Conservation (phyloP, 352 stramenopile genomes). For the Phytophthora lateralis region DNA sequence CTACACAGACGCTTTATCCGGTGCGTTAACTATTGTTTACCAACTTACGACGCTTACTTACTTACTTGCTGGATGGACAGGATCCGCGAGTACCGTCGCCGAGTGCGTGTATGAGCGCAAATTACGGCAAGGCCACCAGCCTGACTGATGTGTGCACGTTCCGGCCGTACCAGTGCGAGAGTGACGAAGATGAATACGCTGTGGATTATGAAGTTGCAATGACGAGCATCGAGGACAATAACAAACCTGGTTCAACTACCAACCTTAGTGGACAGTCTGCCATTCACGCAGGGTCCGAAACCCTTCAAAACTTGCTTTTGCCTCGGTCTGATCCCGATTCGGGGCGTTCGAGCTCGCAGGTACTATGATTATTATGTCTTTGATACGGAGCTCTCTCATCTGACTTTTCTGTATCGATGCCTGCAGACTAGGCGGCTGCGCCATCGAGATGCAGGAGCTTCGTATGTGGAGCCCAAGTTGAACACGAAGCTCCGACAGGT, state of each 20-base stretch:
- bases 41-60: constrained; percentile 3
- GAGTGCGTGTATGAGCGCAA: neutral
- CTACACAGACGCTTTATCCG: neutral
- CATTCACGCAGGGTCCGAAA: neutral
- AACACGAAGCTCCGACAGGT: constrained; percentile 72
- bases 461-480: constrained; percentile 66
- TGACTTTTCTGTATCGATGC: constrained; percentile 1
- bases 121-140: neutral
- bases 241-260: no score
- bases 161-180: neutral
- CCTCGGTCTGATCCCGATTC: constrained; percentile 1
- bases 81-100: neutral
- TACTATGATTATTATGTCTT: neutral
- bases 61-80: constrained; percentile 12
- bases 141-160: constrained; percentile 9
- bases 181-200: neutral
- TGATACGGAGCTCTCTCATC: neutral
- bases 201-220: neutral
- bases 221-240: neutral
- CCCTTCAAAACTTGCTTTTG: neutral
- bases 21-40: constrained; percentile 11
- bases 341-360: constrained; percentile 16
- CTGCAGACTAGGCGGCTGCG: constrained; percentile 42
- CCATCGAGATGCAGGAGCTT: constrained; percentile 41
- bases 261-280: no score